A percentile compares a stretch with the other conserved stretches of the same genome.
Evolutionary conservation across 1,284 basidiomycete genomes (phyloP).

Genomic region (Microbotryum violaceum): DNA sequence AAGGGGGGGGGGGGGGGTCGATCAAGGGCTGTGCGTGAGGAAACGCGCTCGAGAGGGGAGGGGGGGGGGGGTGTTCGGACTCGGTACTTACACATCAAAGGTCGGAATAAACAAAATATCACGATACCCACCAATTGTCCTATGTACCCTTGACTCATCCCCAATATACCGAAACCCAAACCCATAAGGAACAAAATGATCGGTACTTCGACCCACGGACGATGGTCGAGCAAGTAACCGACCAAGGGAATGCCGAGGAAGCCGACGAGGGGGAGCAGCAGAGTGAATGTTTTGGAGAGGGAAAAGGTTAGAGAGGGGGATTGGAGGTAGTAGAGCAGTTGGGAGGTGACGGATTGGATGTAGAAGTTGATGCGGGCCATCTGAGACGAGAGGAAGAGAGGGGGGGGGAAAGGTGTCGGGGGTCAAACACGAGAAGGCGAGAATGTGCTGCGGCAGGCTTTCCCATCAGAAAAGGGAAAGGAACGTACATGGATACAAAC

Average conservation of each 20-base stretch:
- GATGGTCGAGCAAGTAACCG: conserved; percentile 40
- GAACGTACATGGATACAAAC: background rate
- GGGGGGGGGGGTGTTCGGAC: too few relatives aligned
- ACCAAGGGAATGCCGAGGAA: conserved; percentile 39
- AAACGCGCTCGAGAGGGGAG: too few relatives aligned
- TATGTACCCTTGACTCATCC: conserved; percentile 32
- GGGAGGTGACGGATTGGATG: conserved; percentile 40
- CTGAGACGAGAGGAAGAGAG: conserved; percentile 16
- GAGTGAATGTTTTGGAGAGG: conserved; percentile 41
- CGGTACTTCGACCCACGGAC: conserved; percentile 37
- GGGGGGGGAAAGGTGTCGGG: conserved; percentile 21
- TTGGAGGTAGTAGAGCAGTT: conserved; percentile 40
- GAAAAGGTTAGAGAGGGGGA: conserved; percentile 35
- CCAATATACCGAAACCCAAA: conserved; percentile 37
- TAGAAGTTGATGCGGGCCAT: conserved; percentile 44
- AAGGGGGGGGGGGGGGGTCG: too few relatives aligned
- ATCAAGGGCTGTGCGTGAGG: too few relatives aligned
- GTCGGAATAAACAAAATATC: conserved; percentile 39
- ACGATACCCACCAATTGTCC: conserved; percentile 40
- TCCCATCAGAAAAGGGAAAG: conserved; percentile 1
- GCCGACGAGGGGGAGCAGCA: conserved; percentile 43
- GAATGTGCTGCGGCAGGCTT: background rate
- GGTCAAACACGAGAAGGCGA: background rate
- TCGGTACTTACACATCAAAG: conserved; percentile 15
- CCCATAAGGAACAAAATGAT: conserved; percentile 39